phyloP scores from a whole-genome alignment of 2,329 filamentous ascomycete genomes.

The Hypoxylon sp. region DNA sequence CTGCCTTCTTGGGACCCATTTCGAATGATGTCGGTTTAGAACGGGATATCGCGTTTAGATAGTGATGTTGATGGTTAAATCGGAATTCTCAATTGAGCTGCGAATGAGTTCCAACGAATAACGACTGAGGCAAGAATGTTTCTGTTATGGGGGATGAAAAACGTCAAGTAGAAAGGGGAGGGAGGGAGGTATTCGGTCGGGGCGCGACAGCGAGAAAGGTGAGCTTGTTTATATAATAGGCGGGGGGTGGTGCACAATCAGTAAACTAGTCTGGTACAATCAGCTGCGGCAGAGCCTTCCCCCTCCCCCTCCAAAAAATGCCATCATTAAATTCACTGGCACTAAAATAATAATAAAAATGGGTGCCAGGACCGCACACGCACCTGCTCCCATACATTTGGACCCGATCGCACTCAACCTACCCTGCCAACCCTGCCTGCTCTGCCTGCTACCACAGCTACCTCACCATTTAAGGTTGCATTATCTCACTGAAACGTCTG shows the following conservation, averaged over 20 bases:
- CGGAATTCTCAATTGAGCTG: conserved; percentile 47
- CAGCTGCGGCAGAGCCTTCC: conserved; percentile 41
- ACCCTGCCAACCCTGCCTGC: not conserved
- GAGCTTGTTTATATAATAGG: conserved; percentile 73
- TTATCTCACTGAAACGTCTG: conserved; percentile 46
- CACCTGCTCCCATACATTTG: conserved; percentile 32
- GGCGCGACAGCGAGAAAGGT: conserved; percentile 68
- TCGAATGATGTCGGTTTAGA: conserved; percentile 51
- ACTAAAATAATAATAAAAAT: conserved; percentile 40
- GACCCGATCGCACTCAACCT: conserved; percentile 34
- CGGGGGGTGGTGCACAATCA: conserved; percentile 71
- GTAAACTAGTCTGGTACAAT: conserved; percentile 58
- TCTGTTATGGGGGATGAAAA: conserved; percentile 45
- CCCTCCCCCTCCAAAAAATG: conserved; percentile 36
- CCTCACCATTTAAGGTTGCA: conserved; percentile 41
- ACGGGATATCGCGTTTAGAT: conserved; percentile 43
- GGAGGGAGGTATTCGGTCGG: conserved; percentile 58
- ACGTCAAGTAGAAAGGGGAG: conserved; percentile 58
- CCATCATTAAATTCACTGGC: conserved; percentile 31
- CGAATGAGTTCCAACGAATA: conserved; percentile 48
- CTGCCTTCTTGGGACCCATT: conserved; percentile 74
- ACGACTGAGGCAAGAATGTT: conserved; percentile 34
- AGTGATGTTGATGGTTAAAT: conserved; percentile 37
- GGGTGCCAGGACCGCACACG: conserved; percentile 23
- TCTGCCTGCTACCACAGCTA: conserved; percentile 1